Percentiles rank a stretch among this genome's conserved stretches.
Evolutionary conservation across 768 basidiomycete genomes (phyloP).

Genomic region (Suillus occidentalis): DNA sequence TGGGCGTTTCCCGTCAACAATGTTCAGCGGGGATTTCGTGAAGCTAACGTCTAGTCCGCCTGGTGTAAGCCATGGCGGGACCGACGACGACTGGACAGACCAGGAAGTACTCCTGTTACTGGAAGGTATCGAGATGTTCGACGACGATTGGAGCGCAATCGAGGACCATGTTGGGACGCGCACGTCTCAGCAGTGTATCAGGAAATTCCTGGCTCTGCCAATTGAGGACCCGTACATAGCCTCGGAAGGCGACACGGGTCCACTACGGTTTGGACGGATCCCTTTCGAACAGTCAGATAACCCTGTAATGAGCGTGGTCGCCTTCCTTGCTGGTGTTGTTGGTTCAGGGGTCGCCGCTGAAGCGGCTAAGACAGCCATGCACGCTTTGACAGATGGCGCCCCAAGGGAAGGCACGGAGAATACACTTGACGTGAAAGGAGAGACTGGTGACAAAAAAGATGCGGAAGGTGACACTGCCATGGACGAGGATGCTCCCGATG

Average conservation of each 20-base stretch:
- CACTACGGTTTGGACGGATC: conserved; percentile 71
- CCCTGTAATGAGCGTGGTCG: conserved; percentile 98
- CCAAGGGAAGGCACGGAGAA: conserved; percentile 34
- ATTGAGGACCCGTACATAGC: conserved; percentile 94
- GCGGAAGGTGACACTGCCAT: conserved; percentile 43
- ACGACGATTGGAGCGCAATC: conserved; percentile 93
- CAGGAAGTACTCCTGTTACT: conserved; percentile 85
- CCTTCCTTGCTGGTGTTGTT: conserved; percentile 93
- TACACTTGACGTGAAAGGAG: conserved; percentile 36
- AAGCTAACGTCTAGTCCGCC: conserved; percentile 56
- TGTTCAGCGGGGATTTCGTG: conserved; percentile 98
- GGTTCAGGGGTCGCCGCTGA: conserved; percentile 89
- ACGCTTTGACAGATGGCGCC: conserved; percentile 69
- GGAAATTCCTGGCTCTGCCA: conserved; percentile 91
- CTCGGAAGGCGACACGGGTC: conserved; percentile 72
- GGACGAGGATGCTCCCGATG: conserved; percentile 31
- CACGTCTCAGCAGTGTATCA: conserved; percentile 91
- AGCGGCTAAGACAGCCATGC: conserved; percentile 88
- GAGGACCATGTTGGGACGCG: conserved; percentile 93
- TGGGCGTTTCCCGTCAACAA: conserved; percentile 92
- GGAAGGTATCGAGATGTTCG: conserved; percentile 98
- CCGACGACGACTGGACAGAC: conserved; percentile 82
- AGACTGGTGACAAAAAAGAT: conserved; percentile 30
- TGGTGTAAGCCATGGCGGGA: conserved; percentile 37
- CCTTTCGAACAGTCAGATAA: conserved; percentile 97